phyloP scores from a whole-genome alignment of 805 yeast genomes.

The Alloascoidea hylecoeti region DNA sequence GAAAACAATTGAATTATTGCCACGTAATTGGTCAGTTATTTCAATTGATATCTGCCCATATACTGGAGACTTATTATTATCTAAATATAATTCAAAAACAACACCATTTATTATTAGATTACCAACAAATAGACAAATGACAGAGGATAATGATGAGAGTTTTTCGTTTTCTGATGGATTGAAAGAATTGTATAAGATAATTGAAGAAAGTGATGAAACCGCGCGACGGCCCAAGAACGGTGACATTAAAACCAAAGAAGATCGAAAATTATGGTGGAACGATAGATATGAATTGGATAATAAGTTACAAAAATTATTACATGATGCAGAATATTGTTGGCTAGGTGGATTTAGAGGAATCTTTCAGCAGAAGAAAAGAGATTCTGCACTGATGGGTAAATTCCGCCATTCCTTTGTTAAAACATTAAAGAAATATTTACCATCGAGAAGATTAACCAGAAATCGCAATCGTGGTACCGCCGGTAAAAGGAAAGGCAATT shows the following conservation, averaged over 20 bases:
- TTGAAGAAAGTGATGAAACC: slow-evolving; percentile 44
- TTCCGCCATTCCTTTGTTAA: slow-evolving; percentile 24
- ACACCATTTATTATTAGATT: slow-evolving; percentile 37
- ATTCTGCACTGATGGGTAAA: slow-evolving; percentile 12
- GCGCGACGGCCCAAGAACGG: slow-evolving; percentile 41
- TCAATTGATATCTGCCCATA: slow-evolving; percentile 44
- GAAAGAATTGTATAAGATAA: slow-evolving; percentile 32
- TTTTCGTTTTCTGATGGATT: slow-evolving; percentile 32
- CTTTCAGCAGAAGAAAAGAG: slow-evolving; percentile 25
- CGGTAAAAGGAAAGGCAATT: not conserved
- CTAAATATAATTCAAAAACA: slow-evolving; percentile 22
- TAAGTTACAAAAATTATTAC: slow-evolving; percentile 36
- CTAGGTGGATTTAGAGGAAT: slow-evolving; percentile 65
- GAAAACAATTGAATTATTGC: slow-evolving; percentile 16
- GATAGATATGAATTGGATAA: slow-evolving; percentile 47
- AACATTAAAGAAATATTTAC: slow-evolving; percentile 29
- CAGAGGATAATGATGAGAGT: slow-evolving; percentile 26
- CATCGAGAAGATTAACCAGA: slow-evolving; percentile 26
- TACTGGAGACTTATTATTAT: slow-evolving; percentile 43
- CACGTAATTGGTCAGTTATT: slow-evolving; percentile 41
- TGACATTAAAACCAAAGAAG: slow-evolving; percentile 37
- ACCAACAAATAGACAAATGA: slow-evolving; percentile 38
- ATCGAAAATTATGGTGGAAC: slow-evolving; percentile 69
- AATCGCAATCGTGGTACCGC: slow-evolving; percentile 5
- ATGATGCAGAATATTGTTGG: slow-evolving; percentile 50